phyloP scores from a whole-genome alignment of 73 alveolate genomes.

The Stentor coeruleus region DNA sequence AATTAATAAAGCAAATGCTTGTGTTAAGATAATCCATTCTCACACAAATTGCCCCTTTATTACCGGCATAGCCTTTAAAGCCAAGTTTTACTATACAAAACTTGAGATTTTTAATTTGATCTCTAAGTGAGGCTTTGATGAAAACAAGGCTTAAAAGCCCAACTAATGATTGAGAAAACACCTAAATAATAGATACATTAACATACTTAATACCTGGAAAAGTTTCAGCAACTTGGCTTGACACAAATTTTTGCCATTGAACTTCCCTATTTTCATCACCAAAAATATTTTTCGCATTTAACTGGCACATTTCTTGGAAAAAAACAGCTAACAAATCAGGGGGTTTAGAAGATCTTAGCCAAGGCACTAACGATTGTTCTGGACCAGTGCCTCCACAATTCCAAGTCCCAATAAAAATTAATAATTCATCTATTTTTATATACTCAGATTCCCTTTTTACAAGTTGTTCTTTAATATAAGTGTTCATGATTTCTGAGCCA shows the following conservation, averaged over 20 bases:
- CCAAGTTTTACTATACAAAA: neutral
- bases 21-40: neutral
- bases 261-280: neutral
- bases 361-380: neutral
- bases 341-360: neutral
- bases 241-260: neutral
- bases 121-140: neutral
- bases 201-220: neutral
- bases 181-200: neutral
- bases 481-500: constrained; percentile 2
- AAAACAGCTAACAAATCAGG: neutral
- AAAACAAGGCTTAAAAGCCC: constrained; percentile 13
- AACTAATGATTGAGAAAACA: neutral
- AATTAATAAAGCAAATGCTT: constrained; percentile 1
- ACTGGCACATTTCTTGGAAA: constrained; percentile 22
- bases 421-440: neutral
- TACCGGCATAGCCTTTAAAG: constrained; percentile 9
- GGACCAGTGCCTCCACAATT: constrained; percentile 4
- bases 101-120: too few species aligned
- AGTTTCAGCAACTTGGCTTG: neutral
- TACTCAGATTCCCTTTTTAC: constrained; percentile 1
- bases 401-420: constrained; percentile 14
- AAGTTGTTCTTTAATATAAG: constrained; percentile 19
- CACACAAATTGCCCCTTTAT: constrained; percentile 9
- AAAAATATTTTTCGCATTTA: neutral